phyloP scores from a whole-genome alignment of 805 yeast species.

The Wickerhamomyces bovis region DNA sequence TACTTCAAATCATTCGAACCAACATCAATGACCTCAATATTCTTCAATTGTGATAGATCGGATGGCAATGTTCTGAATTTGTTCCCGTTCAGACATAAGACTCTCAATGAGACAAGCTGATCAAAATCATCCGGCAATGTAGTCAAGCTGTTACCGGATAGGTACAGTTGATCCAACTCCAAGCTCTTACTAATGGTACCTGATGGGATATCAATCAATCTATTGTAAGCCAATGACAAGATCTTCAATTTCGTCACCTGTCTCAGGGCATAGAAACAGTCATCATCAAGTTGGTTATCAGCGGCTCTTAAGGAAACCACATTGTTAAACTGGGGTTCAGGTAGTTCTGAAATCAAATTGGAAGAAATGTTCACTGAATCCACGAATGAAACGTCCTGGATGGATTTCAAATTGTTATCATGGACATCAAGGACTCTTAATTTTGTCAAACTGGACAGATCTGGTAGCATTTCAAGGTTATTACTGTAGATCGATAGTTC shows the following conservation, averaged over 20 bases:
- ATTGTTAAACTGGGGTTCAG: constrained; percentile 37
- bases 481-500: constrained; percentile 70
- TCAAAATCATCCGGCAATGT: constrained; percentile 82
- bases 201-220: constrained; percentile 70
- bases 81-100: constrained; percentile 74
- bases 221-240: constrained; percentile 80
- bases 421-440: constrained; percentile 73
- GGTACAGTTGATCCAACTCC: constrained; percentile 54
- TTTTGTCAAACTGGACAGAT: constrained; percentile 51
- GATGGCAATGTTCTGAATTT: constrained; percentile 83
- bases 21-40: constrained; percentile 72
- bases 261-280: constrained; percentile 63
- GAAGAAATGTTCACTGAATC: constrained; percentile 68
- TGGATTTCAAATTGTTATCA: constrained; percentile 67
- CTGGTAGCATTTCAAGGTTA: constrained; percentile 66
- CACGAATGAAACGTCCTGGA: constrained; percentile 40
- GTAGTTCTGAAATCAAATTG: constrained; percentile 36
- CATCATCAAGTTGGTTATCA: constrained; percentile 80
- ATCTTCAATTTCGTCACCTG: constrained; percentile 49
- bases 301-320: constrained; percentile 59
- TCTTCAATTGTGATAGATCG: constrained; percentile 64
- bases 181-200: constrained; percentile 59
- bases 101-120: constrained; percentile 46
- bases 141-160: constrained; percentile 79
- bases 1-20: constrained; percentile 88